Percentiles rank a stretch among this genome's conserved stretches.
Conservation (phyloP, 106 monocot genomes). For the Dioscorea zingiberensis region DNA sequence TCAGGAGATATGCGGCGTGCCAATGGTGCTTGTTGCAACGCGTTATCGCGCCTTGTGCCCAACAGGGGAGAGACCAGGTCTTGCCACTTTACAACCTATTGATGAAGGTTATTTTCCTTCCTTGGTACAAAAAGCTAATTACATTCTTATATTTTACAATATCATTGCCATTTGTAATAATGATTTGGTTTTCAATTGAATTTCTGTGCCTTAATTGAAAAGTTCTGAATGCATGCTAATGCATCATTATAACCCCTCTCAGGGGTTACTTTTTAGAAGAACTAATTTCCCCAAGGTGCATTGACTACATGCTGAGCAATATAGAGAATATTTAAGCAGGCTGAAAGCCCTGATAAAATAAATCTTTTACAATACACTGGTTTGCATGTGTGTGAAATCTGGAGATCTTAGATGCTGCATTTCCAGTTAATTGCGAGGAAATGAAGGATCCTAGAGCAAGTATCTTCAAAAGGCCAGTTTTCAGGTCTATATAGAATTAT, state of each 20-base stretch:
- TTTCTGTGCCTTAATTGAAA: too few species aligned
- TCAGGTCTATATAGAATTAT: not conserved
- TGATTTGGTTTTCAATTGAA: too few species aligned
- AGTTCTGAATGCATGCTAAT: not conserved
- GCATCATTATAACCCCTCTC: conserved; percentile 5
- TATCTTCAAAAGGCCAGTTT: conserved; percentile 67
- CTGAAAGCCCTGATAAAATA: conserved; percentile 71
- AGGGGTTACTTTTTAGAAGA: conserved; percentile 81
- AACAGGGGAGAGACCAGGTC: conserved; percentile 42
- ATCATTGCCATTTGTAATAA: too few species aligned
- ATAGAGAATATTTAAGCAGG: conserved; percentile 70
- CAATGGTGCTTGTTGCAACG: conserved; percentile 82
- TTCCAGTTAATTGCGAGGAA: conserved; percentile 68
- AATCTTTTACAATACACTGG: conserved; percentile 77
- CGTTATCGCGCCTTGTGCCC: conserved; percentile 53
- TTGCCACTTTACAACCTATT: conserved; percentile 75
- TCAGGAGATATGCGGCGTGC: conserved; percentile 88
- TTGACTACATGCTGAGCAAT: conserved; percentile 77
- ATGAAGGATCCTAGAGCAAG: conserved; percentile 84
- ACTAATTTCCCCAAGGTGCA: conserved; percentile 67
- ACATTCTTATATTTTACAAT: too few species aligned
- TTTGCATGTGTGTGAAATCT: conserved; percentile 62
- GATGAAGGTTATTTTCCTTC: conserved; percentile 56
- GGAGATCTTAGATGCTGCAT: conserved; percentile 50
- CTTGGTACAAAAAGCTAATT: not conserved